Evolutionary conservation across 2,329 filamentous ascomycete species (phyloP).

Genomic region (Phaeomoniella chlamydospora): DNA sequence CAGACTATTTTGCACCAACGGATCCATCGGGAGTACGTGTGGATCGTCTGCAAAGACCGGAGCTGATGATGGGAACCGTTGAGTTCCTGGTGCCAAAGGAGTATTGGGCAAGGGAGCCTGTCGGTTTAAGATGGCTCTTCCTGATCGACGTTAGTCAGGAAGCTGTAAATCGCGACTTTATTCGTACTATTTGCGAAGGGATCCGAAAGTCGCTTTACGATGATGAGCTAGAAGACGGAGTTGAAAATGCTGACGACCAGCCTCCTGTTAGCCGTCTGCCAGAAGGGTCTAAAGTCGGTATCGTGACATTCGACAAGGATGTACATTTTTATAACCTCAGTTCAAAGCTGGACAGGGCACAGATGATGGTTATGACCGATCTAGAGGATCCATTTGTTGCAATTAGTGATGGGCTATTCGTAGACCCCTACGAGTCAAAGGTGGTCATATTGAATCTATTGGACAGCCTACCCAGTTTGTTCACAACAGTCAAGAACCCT

Average conservation of each 20-base stretch:
- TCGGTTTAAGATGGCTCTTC: slow-evolving; percentile 78
- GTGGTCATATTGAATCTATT: slow-evolving; percentile 79
- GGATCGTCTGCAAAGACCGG: slow-evolving; percentile 76
- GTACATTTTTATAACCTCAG: slow-evolving; percentile 97
- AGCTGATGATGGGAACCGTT: slow-evolving; percentile 81
- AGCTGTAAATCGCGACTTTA: slow-evolving; percentile 75
- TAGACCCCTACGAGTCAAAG: slow-evolving; percentile 83
- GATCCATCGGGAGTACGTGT: slow-evolving; percentile 75
- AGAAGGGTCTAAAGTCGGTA: slow-evolving; percentile 72
- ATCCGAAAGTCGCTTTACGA: slow-evolving; percentile 77
- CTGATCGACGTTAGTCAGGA: slow-evolving; percentile 88
- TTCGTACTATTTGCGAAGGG: slow-evolving; percentile 81
- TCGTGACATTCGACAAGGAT: slow-evolving; percentile 91
- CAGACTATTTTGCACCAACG: slow-evolving; percentile 87
- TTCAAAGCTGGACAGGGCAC: slow-evolving; percentile 66
- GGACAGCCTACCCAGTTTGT: slow-evolving; percentile 68
- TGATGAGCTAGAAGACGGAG: slow-evolving; percentile 37
- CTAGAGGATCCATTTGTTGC: slow-evolving; percentile 94
- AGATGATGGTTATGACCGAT: slow-evolving; percentile 98
- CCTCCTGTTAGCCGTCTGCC: slow-evolving; percentile 47
- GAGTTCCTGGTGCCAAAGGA: slow-evolving; percentile 96
- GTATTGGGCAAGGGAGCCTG: slow-evolving; percentile 92
- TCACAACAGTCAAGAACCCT: slow-evolving; percentile 74
- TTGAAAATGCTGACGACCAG: slow-evolving; percentile 37
- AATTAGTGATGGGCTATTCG: slow-evolving; percentile 79